Evolutionary conservation across 148 eudicot genomes (phyloP), one percentile per base, ranked within the genome.

Genomic region (Vaccinium macrocarpon): DNA sequence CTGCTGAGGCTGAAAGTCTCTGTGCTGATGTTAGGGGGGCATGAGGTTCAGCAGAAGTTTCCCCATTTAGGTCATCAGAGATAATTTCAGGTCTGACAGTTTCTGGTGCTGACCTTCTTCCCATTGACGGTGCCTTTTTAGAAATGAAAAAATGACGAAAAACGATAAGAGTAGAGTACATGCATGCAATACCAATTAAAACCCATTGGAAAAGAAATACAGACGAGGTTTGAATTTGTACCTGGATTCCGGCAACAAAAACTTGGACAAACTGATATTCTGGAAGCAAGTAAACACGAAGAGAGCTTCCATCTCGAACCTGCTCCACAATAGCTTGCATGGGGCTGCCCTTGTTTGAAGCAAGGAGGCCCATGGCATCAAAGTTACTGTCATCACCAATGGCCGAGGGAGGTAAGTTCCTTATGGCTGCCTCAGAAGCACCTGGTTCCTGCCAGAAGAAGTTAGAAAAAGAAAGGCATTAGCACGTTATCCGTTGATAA

Each of bases 251-350:
- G 14, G 98, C 96, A 81, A 95, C 89, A 82, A 93, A 90, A 87
- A 97, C 98, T 92, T 93, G 98, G 66, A 94, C 94, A 86, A 86
- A 94, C 89, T 93, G 95, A 84, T 91, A 94, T 23, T 90, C 97
- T 6, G 97, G 98, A 88, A 95, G 98, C 91, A 95, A 87, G 82
- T 93, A 93, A 55, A 90, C 96, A 38, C 98, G 93, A 79, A 95
- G 80, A 50, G 98, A 88, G 89, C 98, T 97, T 87, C 99, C 99
- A 88, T 95, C 98, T 70, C 98, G 99, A 86, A 92, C 94, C 84
- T 95, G 96, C 89, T 97, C 99, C 62, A 95, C 98, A 79, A 95
- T 86, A 52, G 96, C 99, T 85, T 90, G 88, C 90, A 97, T 85
- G 32, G 94, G 92, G 83, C 82, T 94, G 64, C 98, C 98, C 90